A percentile compares a stretch with the other conserved stretches of the same genome.
Conservation (phyloP, 2,329 filamentous ascomycete genomes). For the Pseudocercospora cruenta region DNA sequence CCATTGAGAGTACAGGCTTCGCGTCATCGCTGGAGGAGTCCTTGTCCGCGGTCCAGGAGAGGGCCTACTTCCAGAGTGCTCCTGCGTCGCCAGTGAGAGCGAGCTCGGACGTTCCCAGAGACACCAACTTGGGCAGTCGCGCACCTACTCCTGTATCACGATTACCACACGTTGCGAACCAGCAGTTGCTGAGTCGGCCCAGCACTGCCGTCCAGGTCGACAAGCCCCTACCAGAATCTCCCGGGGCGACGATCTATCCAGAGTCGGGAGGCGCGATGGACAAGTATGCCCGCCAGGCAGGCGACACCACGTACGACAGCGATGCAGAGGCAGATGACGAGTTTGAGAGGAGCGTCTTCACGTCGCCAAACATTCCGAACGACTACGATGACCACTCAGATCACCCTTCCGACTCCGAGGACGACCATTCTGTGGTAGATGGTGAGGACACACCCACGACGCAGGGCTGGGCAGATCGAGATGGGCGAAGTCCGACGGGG, state of each 20-base stretch:
- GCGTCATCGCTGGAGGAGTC: constrained; percentile 18
- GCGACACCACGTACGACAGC: constrained; percentile 65
- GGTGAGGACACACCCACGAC: constrained; percentile 78
- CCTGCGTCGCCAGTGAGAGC: constrained; percentile 31
- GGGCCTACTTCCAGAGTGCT: constrained; percentile 7
- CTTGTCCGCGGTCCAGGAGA: constrained; percentile 22
- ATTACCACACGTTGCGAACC: constrained; percentile 18
- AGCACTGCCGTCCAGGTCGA: constrained; percentile 22
- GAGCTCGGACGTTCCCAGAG: constrained; percentile 39
- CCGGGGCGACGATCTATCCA: neutral
- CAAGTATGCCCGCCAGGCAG: constrained; percentile 37
- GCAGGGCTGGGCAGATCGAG: constrained; percentile 40
- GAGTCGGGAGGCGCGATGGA: constrained; percentile 33
- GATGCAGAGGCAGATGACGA: constrained; percentile 81
- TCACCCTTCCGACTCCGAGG: constrained; percentile 59
- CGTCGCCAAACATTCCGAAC: constrained; percentile 65
- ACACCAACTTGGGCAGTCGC: constrained; percentile 37
- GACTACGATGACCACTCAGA: constrained; percentile 69
- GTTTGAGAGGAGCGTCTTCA: constrained; percentile 72
- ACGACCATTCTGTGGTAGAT: constrained; percentile 40
- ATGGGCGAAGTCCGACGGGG: constrained; percentile 64
- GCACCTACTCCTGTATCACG: constrained; percentile 11
- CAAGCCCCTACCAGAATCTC: constrained; percentile 17
- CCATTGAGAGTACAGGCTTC: constrained; percentile 11
- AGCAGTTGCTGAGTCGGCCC: constrained; percentile 20